Evolutionary conservation across 805 yeast species (phyloP).

Genomic region (Danielia reshetovae): DNA sequence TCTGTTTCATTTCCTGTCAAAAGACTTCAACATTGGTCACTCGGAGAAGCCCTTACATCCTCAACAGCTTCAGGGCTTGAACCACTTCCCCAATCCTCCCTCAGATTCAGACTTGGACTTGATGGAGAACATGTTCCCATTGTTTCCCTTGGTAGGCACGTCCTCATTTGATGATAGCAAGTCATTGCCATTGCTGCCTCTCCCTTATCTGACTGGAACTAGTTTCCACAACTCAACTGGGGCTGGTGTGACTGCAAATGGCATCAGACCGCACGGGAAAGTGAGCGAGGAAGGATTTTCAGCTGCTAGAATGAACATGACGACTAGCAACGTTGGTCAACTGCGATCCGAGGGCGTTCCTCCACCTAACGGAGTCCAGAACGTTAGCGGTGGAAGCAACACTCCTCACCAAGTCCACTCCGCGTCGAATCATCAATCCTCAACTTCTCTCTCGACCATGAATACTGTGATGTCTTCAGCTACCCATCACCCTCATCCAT

Average conservation of each 20-base stretch:
- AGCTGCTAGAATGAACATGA: background rate
- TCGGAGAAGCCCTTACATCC: background rate
- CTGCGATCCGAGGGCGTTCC: background rate
- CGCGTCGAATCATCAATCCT: slow-evolving; percentile 4
- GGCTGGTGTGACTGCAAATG: background rate
- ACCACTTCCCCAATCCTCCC: slow-evolving; percentile 13
- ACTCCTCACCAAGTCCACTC: background rate
- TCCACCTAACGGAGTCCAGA: background rate
- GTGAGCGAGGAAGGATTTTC: background rate
- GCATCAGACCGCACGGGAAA: background rate
- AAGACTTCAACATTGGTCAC: background rate
- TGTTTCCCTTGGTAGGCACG: slow-evolving; percentile 40
- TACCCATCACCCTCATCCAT: slow-evolving; percentile 10
- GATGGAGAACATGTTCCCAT: slow-evolving; percentile 37
- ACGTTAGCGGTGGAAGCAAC: background rate
- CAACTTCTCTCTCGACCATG: slow-evolving; percentile 5
- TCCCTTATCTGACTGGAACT: slow-evolving; percentile 19
- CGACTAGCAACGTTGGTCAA: background rate
- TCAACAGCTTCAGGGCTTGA: slow-evolving; percentile 4
- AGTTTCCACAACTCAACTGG: background rate
- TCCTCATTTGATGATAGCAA: slow-evolving; percentile 33
- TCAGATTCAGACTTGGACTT: slow-evolving; percentile 22
- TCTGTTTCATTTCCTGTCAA: background rate
- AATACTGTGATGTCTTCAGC: slow-evolving; percentile 1
- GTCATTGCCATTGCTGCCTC: slow-evolving; percentile 31